These are phyloP conservation scores for Alloteropsis semialata DNA, from an alignment of 176 grass and related monocot species.

Conservation along the genomic window DNA sequence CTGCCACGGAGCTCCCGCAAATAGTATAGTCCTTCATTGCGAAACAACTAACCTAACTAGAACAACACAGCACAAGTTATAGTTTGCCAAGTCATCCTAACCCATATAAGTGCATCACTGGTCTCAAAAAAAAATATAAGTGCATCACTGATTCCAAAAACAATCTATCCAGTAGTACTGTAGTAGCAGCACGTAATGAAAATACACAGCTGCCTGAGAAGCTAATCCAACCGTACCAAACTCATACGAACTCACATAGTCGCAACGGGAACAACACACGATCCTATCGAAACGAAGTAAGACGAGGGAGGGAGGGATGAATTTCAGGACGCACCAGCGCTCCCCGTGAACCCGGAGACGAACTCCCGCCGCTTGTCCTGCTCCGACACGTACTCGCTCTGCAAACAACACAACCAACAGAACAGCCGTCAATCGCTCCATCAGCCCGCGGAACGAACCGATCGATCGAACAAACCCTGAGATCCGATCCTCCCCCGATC, in stretches of 20 bases:
- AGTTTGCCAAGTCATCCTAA: background rate
- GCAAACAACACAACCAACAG: constrained; percentile 20
- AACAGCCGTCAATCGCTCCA: too few relatives aligned
- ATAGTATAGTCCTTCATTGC: background rate
- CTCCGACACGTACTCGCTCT: constrained; percentile 97
- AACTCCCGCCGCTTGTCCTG: constrained; percentile 87
- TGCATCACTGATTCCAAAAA: background rate
- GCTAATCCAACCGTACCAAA: background rate
- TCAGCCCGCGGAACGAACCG: background rate
- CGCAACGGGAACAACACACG: background rate
- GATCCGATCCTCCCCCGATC: constrained; percentile 8
- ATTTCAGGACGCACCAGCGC: constrained; percentile 51
- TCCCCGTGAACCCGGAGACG: constrained; percentile 88
- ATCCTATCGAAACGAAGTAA: background rate
- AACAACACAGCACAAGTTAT: too few relatives aligned
- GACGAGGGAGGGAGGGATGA: background rate
- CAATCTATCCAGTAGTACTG: background rate
- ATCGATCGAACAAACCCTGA: background rate
- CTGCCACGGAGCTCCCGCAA: background rate
- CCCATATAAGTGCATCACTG: background rate
- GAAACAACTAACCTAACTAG: background rate
- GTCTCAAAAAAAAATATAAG: background rate
- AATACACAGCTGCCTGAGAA: background rate
- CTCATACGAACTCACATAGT: background rate
- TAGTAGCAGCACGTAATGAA: background rate